Percentiles rank a stretch among this genome's conserved stretches.
Evolutionary conservation across 495 filamentous ascomycete genomes (phyloP).

Genomic region (Niebla homalea): DNA sequence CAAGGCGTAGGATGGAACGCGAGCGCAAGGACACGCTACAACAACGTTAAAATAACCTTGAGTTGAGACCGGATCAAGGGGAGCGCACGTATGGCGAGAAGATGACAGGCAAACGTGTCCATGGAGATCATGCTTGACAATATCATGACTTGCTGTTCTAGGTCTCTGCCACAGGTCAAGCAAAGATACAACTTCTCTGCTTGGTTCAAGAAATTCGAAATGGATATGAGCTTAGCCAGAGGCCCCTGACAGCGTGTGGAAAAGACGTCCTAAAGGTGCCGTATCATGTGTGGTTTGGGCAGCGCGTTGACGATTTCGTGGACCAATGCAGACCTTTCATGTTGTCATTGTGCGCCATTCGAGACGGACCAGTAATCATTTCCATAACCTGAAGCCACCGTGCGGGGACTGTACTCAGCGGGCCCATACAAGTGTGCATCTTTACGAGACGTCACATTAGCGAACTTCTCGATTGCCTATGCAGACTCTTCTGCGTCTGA

Average conservation of each 20-base stretch:
- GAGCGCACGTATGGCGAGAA: not conserved
- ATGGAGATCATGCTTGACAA: not conserved
- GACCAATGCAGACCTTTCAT: conserved; percentile 8
- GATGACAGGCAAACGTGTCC: conserved; percentile 9
- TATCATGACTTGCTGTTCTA: not conserved
- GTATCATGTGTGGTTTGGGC: conserved; percentile 12
- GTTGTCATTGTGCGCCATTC: not conserved
- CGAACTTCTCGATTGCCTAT: not conserved
- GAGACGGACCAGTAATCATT: conserved; percentile 3
- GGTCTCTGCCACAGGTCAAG: not conserved
- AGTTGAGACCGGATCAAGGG: not conserved
- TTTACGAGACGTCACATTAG: not conserved
- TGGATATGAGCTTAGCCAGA: conserved; percentile 19
- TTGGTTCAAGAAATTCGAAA: conserved; percentile 16
- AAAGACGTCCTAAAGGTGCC: conserved; percentile 17
- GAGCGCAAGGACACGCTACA: conserved; percentile 2
- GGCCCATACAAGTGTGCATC: not conserved
- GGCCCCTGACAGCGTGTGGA: conserved; percentile 21
- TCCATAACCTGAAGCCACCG: not conserved
- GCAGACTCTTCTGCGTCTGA: not conserved
- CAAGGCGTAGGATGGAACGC: conserved; percentile 7
- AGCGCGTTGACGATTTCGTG: conserved; percentile 15
- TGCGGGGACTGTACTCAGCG: not conserved
- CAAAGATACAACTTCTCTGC: not conserved
- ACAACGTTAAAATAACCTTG: not conserved